Evolutionary conservation across 345 rosid genomes (phyloP).

Genomic region (Cardamine resedifolia): DNA sequence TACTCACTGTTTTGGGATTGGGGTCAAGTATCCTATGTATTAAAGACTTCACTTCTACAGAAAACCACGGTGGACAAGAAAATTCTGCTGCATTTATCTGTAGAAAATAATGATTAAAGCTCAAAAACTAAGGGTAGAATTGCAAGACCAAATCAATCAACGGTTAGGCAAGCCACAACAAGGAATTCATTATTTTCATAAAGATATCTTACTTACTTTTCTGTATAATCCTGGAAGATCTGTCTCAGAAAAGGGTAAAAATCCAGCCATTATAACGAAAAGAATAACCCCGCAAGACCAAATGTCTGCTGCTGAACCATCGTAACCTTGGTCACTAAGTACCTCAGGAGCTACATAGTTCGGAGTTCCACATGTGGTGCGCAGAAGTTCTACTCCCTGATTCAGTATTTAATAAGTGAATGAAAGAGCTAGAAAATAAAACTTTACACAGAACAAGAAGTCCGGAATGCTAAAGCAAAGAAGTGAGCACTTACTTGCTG

Average conservation of each 20-base stretch:
- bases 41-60: constrained; percentile 61
- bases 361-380: constrained; percentile 96
- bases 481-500: constrained; percentile 71
- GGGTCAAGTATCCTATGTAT: constrained; percentile 75
- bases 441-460: constrained; percentile 12
- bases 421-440: constrained; percentile 14
- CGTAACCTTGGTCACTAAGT: constrained; percentile 59
- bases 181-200: neutral
- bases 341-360: constrained; percentile 99
- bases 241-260: constrained; percentile 72
- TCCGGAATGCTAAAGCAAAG: neutral
- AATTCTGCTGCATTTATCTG: constrained; percentile 83
- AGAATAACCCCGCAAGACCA: constrained; percentile 99
- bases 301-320: constrained; percentile 88
- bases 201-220: constrained; percentile 48
- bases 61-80: constrained; percentile 83
- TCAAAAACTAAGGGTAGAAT: neutral
- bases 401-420: constrained; percentile 30
- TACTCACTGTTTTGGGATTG: constrained; percentile 80
- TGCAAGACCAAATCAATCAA: neutral
- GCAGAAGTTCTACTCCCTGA: constrained; percentile 93
- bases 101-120: constrained; percentile 13
- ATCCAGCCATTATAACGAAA: constrained; percentile 84
- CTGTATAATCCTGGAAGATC: constrained; percentile 75
- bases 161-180: neutral